These are phyloP conservation scores for Gossypium arboreum DNA, from an alignment of 345 rosid species.

Conservation along the genomic window DNA sequence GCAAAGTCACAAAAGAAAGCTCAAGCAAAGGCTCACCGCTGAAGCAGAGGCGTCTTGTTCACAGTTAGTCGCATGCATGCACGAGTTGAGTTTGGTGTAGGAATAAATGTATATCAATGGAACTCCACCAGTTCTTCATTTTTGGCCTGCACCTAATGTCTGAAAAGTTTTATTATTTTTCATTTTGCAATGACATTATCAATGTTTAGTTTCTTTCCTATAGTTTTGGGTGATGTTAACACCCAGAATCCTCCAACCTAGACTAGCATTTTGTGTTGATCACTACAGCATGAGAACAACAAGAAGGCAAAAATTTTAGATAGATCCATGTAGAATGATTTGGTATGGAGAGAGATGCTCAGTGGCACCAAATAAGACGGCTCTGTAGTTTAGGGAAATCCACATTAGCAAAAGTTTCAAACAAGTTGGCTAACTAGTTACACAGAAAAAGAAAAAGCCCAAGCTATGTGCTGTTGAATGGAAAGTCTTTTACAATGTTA, in stretches of 20 bases:
- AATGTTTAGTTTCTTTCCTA: neutral
- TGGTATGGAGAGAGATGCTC: neutral
- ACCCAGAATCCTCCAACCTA: neutral
- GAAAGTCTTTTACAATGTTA: neutral
- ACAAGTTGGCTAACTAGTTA: neutral
- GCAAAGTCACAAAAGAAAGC: slow-evolving; percentile 53
- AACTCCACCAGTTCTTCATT: neutral
- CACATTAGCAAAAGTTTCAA: neutral
- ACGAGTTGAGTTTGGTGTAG: too few relatives aligned
- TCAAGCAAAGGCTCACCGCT: slow-evolving; percentile 55
- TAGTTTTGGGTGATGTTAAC: neutral
- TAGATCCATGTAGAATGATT: neutral
- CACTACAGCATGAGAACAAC: neutral
- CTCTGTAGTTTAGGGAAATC: neutral
- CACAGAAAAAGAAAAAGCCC: neutral
- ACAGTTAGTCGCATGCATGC: neutral
- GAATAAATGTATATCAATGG: neutral
- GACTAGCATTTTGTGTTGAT: neutral
- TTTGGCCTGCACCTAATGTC: too few relatives aligned
- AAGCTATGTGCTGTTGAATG: neutral
- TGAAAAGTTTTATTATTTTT: neutral
- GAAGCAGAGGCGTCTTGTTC: slow-evolving; percentile 20
- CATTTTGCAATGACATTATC: neutral
- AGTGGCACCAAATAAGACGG: neutral
- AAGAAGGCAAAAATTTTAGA: neutral